These are phyloP conservation scores for Peribolospora baueri DNA, from an alignment of 768 basidiomycete species.

Conservation along the genomic window DNA sequence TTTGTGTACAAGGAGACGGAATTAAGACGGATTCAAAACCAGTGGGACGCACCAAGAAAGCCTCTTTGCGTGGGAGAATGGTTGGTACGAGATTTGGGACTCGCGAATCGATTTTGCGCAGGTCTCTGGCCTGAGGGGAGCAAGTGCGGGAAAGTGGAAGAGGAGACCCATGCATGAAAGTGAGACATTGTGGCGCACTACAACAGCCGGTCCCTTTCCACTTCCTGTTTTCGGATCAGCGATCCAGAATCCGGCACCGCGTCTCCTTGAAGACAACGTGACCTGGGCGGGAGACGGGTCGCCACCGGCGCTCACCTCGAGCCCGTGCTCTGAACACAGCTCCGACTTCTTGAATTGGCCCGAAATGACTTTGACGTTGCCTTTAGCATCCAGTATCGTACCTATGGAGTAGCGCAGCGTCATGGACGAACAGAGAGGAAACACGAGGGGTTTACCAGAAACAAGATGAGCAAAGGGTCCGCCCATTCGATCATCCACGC, in stretches of 20 bases:
- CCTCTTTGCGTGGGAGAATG: slow-evolving; percentile 66
- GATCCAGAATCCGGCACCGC: too few relatives aligned
- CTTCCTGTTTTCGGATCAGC: too few relatives aligned
- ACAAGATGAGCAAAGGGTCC: too few relatives aligned
- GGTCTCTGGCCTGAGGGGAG: slow-evolving; percentile 51
- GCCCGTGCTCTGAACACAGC: slow-evolving; percentile 57
- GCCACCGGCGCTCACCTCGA: slow-evolving; percentile 43
- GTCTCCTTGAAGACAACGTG: background rate
- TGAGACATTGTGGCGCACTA: too few relatives aligned
- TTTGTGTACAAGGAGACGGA: background rate
- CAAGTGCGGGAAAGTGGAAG: slow-evolving; percentile 6
- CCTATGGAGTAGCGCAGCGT: slow-evolving; percentile 14
- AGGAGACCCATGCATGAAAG: background rate
- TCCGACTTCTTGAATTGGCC: slow-evolving; percentile 78
- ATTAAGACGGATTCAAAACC: background rate
- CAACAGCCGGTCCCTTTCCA: too few relatives aligned
- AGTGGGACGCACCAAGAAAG: slow-evolving; percentile 42
- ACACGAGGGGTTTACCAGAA: slow-evolving; percentile 40
- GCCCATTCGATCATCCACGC: too few relatives aligned
- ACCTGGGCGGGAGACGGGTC: slow-evolving; percentile 2
- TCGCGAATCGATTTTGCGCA: slow-evolving; percentile 85
- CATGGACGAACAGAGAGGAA: slow-evolving; percentile 15
- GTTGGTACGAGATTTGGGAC: slow-evolving; percentile 86
- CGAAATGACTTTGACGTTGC: slow-evolving; percentile 63
- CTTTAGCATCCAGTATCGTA: slow-evolving; percentile 64